A percentile compares a stretch with the other conserved stretches of the same genome.
phyloP scores from a whole-genome alignment of 1,284 basidiomycete species.

The Apiotrichum porosum region DNA sequence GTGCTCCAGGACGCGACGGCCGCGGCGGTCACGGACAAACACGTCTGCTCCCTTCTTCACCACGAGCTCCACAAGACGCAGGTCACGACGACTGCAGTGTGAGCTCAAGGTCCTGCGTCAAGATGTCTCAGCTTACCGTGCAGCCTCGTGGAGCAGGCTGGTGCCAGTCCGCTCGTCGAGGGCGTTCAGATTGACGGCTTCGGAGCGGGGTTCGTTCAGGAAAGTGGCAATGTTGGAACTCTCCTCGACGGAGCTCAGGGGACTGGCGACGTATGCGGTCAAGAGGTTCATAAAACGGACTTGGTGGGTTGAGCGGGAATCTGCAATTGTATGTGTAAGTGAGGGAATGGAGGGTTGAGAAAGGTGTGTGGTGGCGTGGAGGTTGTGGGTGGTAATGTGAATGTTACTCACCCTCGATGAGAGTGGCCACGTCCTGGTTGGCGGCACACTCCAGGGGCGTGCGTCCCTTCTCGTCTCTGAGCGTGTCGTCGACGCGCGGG shows the following conservation, averaged over 20 bases:
- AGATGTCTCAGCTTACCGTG: slow-evolving; percentile 48
- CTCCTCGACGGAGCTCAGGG: slow-evolving; percentile 45
- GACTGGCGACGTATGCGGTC: slow-evolving; percentile 66
- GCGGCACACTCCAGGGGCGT: slow-evolving; percentile 69
- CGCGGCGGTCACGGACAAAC: slow-evolving; percentile 75
- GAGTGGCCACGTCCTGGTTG: slow-evolving; percentile 59
- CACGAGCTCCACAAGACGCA: slow-evolving; percentile 74
- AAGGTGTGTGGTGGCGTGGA: not conserved
- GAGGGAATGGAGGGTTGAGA: no score
- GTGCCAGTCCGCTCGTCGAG: slow-evolving; percentile 72
- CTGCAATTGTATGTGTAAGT: slow-evolving; percentile 50
- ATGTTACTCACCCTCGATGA: slow-evolving; percentile 62
- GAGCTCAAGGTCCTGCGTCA: not conserved
- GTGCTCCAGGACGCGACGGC: slow-evolving; percentile 69
- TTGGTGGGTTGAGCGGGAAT: slow-evolving; percentile 73
- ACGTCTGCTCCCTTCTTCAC: slow-evolving; percentile 85
- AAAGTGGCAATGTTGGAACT: slow-evolving; percentile 48
- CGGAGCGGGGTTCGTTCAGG: slow-evolving; percentile 53
- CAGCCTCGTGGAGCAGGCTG: slow-evolving; percentile 83
- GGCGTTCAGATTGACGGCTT: slow-evolving; percentile 46
- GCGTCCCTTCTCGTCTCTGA: slow-evolving; percentile 64
- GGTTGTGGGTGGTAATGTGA: no score
- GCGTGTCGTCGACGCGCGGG: slow-evolving; percentile 72
- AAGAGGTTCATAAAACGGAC: slow-evolving; percentile 70
- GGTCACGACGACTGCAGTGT: slow-evolving; percentile 61